Base-by-base conservation (phyloP, 75 land plant species). In the Cupressus sempervirens region DNA sequence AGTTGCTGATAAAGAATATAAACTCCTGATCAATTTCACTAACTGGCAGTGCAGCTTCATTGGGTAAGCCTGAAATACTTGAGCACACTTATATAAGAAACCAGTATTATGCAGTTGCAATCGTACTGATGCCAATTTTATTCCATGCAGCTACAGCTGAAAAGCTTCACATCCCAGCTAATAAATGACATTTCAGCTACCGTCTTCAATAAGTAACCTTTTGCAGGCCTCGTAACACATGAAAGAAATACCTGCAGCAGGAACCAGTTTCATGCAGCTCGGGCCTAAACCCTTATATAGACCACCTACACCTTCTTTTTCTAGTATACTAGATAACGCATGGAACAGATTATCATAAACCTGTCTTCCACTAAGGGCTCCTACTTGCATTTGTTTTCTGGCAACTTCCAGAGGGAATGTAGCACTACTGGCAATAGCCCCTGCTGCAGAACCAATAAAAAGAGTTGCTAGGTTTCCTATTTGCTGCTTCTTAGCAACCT, bases 171-270 rank as follows among this genome's bases (percentile, higher is more conserved):
- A 76, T 76, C n/a, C 81, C 32, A 79, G 20, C 26, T n/a, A 45
- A 45, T 48, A 79, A 79, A 79, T 79, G 36, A 72, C 12, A 32
- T 79, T 79, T 79, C 50, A 79, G 30, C 29, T 79, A 41, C 91
- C 92, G 15, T 97, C 86, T 83, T 97, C 99, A 14, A 96, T 89
- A 83, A 97, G 82, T 29, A 97, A 86, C 89, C 89, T 90, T 93
- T 97, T 97, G 89, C 95, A 94, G 43, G 95, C 98, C 82, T 97
- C 99, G 80, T 96, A 97, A 86, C 99, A 97, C 99, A 97, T 96
- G 90, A 97, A 96, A 7, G 98, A 94, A 53, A 97, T 97, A 45
- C 99, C 99, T 13, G 99, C 99, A 58, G 98, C 98, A 40, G 99
- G 99, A 3, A 97, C 96, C 86, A 97, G 85, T 87, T 97, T 97